These are phyloP conservation scores for Penicillium cataractarum DNA, from an alignment of 495 filamentous ascomycete species.

Conservation along the genomic window DNA sequence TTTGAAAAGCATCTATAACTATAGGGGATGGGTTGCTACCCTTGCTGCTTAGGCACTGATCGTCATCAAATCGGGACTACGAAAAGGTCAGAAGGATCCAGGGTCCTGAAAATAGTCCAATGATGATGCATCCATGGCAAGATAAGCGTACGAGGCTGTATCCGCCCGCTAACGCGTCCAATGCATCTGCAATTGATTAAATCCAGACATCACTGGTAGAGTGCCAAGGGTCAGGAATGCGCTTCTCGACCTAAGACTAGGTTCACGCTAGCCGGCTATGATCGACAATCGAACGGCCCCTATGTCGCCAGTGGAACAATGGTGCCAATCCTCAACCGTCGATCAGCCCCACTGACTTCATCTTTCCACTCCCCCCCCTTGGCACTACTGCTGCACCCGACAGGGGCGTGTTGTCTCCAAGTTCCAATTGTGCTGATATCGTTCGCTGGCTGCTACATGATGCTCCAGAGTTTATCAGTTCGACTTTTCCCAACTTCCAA, in stretches of 20 bases:
- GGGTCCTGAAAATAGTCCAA: slow-evolving; percentile 13
- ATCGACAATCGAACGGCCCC: slow-evolving; percentile 31
- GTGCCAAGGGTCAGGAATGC: slow-evolving; percentile 24
- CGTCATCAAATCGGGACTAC: slow-evolving; percentile 9
- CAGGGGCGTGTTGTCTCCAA: slow-evolving; percentile 10
- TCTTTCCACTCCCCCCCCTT: slow-evolving; percentile 15
- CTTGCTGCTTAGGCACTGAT: slow-evolving; percentile 21
- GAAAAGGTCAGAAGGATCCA: slow-evolving; percentile 12
- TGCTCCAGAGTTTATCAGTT: not conserved
- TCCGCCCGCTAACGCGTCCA: slow-evolving; percentile 12
- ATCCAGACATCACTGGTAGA: slow-evolving; percentile 24
- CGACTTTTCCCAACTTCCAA: not conserved
- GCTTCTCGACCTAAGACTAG: slow-evolving; percentile 11
- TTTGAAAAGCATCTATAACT: slow-evolving; percentile 3
- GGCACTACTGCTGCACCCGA: slow-evolving; percentile 6
- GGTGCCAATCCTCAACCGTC: slow-evolving; percentile 24
- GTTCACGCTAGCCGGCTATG: slow-evolving; percentile 30
- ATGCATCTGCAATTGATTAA: slow-evolving; percentile 20
- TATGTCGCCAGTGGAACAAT: slow-evolving; percentile 18
- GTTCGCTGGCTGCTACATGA: slow-evolving; percentile 3
- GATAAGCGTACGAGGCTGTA: slow-evolving; percentile 19
- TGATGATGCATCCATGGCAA: slow-evolving; percentile 12
- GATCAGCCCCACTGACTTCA: slow-evolving; percentile 26
- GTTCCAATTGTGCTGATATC: not conserved
- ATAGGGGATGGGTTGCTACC: slow-evolving; percentile 17